Percentiles rank a stretch among this genome's conserved stretches.
Evolutionary conservation across 2,329 filamentous ascomycete species (phyloP).

Genomic region (Microcyclospora pomicola): DNA sequence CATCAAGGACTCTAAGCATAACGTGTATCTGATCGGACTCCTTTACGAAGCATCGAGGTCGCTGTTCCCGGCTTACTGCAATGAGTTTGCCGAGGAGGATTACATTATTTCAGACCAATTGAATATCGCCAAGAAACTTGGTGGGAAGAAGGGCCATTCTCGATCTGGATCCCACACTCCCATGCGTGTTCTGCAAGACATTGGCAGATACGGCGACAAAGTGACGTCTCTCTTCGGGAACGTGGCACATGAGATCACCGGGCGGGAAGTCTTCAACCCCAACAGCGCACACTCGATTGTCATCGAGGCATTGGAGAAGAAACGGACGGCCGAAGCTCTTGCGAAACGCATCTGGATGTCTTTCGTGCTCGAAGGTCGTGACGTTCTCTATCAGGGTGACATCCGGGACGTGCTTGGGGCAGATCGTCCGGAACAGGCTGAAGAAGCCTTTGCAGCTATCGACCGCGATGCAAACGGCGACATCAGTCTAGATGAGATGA

Average conservation of each 20-base stretch:
- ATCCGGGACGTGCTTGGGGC: conserved; percentile 75
- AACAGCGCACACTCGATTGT: conserved; percentile 84
- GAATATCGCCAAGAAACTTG: conserved; percentile 43
- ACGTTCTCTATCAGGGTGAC: conserved; percentile 67
- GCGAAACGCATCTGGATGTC: conserved; percentile 97
- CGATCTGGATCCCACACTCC: conserved; percentile 56
- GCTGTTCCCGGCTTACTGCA: conserved; percentile 84
- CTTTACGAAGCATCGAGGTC: conserved; percentile 82
- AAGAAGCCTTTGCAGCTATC: conserved; percentile 68
- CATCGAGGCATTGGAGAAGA: conserved; percentile 75
- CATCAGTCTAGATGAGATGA: conserved; percentile 90
- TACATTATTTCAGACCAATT: conserved; percentile 71
- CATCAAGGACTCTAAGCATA: conserved; percentile 83
- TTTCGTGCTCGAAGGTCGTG: conserved; percentile 80
- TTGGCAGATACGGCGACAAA: conserved; percentile 75
- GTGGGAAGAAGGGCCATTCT: conserved; percentile 39
- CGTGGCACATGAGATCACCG: conserved; percentile 85
- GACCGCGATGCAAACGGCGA: conserved; percentile 87
- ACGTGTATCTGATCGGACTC: conserved; percentile 65
- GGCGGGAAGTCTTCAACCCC: conserved; percentile 88
- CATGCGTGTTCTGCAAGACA: conserved; percentile 57
- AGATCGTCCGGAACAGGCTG: conserved; percentile 60
- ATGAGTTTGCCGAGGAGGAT: conserved; percentile 83
- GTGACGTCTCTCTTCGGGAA: conserved; percentile 88
- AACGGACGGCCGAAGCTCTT: conserved; percentile 72